A percentile compares a stretch with the other conserved stretches of the same genome.
Conservation (phyloP, 2,329 filamentous ascomycete species). For the Sarocladiaceae sp. region DNA sequence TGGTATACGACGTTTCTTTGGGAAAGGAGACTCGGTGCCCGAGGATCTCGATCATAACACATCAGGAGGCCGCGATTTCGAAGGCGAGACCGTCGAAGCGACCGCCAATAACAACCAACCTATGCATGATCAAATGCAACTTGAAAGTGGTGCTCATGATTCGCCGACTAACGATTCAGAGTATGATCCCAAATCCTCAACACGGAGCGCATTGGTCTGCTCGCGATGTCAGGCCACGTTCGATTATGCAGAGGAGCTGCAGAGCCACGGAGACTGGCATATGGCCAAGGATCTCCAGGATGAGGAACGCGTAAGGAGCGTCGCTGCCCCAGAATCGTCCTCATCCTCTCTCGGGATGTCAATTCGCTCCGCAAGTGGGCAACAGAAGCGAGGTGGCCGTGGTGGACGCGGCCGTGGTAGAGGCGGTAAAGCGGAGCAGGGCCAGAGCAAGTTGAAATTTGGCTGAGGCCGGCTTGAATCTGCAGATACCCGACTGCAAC, state of each 20-base stretch:
- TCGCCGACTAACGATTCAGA: no score
- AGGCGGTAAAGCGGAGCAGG: slow-evolving; percentile 44
- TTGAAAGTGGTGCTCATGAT: slow-evolving; percentile 21
- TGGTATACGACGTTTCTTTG: slow-evolving; percentile 56
- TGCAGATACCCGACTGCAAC: background rate
- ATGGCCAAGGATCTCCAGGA: slow-evolving; percentile 82
- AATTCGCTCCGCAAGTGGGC: slow-evolving; percentile 18
- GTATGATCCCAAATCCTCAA: no score
- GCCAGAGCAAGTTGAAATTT: slow-evolving; percentile 59
- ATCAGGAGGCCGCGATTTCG: slow-evolving; percentile 12
- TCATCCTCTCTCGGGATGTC: slow-evolving; percentile 26
- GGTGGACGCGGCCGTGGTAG: slow-evolving; percentile 20
- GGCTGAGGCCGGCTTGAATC: slow-evolving; percentile 32
- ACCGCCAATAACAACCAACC: background rate
- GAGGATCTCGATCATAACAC: slow-evolving; percentile 17
- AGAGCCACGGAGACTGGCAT: slow-evolving; percentile 91
- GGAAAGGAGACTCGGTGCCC: slow-evolving; percentile 27
- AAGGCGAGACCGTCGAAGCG: slow-evolving; percentile 9
- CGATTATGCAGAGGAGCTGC: slow-evolving; percentile 50
- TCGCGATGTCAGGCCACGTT: slow-evolving; percentile 62
- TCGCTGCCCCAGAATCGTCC: slow-evolving; percentile 36
- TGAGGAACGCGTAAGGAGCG: slow-evolving; percentile 47
- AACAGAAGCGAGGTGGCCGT: slow-evolving; percentile 29
- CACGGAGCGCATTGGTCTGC: slow-evolving; percentile 49
- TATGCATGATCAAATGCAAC: background rate